Conservation (phyloP, 2,329 filamentous ascomycete genomes). For the Phialophora verrucosa region DNA sequence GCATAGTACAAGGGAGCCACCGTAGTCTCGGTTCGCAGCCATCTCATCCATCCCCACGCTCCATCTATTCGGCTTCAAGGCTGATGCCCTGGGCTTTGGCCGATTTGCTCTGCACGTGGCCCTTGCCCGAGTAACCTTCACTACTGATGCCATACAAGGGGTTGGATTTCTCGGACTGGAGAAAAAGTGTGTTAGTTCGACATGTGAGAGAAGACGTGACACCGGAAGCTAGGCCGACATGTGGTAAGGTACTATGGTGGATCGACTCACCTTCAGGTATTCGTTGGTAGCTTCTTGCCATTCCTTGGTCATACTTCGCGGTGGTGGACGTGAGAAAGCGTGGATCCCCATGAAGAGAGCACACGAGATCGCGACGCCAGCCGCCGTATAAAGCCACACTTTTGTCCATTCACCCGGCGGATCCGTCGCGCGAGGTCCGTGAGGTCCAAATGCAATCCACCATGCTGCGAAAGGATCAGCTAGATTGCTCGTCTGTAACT, state of each 20-base stretch:
- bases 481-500: slow-evolving; percentile 36
- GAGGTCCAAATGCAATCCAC: slow-evolving; percentile 97
- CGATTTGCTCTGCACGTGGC: slow-evolving; percentile 71
- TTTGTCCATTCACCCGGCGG: slow-evolving; percentile 85
- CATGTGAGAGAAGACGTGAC: background rate
- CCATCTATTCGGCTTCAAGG: slow-evolving; percentile 38
- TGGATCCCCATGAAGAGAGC: slow-evolving; percentile 76
- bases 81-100: slow-evolving; percentile 43
- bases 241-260: background rate
- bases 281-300: slow-evolving; percentile 96
- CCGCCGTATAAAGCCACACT: slow-evolving; percentile 73
- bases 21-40: background rate
- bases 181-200: slow-evolving; percentile 21
- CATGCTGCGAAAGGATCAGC: slow-evolving; percentile 69
- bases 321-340: slow-evolving; percentile 71
- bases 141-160: slow-evolving; percentile 83
- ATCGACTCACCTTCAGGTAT: slow-evolving; percentile 75
- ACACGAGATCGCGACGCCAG: slow-evolving; percentile 70
- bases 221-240: background rate
- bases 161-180: slow-evolving; percentile 80
- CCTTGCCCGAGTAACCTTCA: slow-evolving; percentile 77
- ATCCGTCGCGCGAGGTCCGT: slow-evolving; percentile 83
- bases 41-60: slow-evolving; percentile 10
- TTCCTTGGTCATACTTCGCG: slow-evolving; percentile 92
- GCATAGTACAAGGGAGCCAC: slow-evolving; percentile 24